phyloP scores from a whole-genome alignment of 768 basidiomycete genomes.

The Serendipita sp. region DNA sequence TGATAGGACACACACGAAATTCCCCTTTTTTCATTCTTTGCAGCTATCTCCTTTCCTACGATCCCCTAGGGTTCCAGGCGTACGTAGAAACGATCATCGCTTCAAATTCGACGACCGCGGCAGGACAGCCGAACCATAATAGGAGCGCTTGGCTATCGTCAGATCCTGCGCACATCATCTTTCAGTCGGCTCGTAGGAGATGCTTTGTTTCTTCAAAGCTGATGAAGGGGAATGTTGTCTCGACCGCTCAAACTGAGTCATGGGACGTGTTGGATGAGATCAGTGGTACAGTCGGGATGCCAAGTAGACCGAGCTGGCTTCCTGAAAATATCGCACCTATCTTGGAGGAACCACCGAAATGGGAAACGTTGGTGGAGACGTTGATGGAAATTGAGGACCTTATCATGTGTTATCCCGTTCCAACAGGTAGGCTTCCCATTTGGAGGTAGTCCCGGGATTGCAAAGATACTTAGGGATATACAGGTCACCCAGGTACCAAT shows the following conservation, averaged over 20 bases:
- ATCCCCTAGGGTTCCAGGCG: conserved; percentile 75
- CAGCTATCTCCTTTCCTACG: conserved; percentile 79
- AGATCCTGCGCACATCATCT: conserved; percentile 77
- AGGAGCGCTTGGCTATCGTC: conserved; percentile 84
- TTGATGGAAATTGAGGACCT: conserved; percentile 84
- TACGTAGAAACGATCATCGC: conserved; percentile 80
- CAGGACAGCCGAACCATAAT: conserved; percentile 44
- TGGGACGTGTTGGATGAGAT: conserved; percentile 59
- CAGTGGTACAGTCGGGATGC: conserved; percentile 24
- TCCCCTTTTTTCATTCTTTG: background rate
- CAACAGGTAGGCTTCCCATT: conserved; percentile 12
- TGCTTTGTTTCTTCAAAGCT: conserved; percentile 40
- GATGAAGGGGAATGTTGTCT: conserved; percentile 21
- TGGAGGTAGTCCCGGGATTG: background rate
- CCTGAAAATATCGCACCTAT: conserved; percentile 70
- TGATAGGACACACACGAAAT: background rate
- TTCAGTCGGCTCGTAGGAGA: conserved; percentile 62
- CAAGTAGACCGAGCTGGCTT: conserved; percentile 39
- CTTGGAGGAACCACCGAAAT: conserved; percentile 90
- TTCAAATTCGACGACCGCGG: conserved; percentile 32
- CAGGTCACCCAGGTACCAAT: conserved; percentile 42
- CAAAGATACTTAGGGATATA: background rate
- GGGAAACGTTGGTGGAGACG: conserved; percentile 71
- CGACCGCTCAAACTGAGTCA: conserved; percentile 47
- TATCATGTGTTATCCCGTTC: conserved; percentile 24